A percentile compares a stretch with the other conserved stretches of the same genome.
Evolutionary conservation across 345 rosid species (phyloP).

Genomic region (Nephelium lappaceum): DNA sequence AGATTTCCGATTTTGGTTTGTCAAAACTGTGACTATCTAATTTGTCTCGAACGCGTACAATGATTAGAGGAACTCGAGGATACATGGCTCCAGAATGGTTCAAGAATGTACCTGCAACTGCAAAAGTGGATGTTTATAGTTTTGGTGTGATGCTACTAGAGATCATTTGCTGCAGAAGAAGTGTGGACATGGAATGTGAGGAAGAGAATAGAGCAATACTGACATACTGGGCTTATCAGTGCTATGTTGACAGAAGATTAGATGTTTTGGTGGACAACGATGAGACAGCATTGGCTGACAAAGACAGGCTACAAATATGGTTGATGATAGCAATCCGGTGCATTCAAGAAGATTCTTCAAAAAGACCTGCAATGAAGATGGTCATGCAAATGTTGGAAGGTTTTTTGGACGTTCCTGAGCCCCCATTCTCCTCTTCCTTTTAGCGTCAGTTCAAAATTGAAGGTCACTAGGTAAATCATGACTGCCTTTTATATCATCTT

Average conservation of each 20-base stretch:
- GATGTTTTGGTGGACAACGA: conserved; percentile 11
- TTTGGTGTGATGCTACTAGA: conserved; percentile 32
- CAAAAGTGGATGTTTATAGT: conserved; percentile 38
- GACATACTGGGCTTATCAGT: conserved; percentile 16
- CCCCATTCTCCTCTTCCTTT: conserved; percentile 10
- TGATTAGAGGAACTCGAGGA: conserved; percentile 25
- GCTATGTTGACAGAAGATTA: conserved; percentile 3
- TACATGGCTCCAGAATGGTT: conserved; percentile 34
- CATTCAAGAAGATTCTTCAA: conserved; percentile 27
- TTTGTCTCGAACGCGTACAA: conserved; percentile 3
- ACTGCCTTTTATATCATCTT: too few species aligned
- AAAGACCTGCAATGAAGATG: conserved; percentile 27
- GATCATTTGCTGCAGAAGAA: conserved; percentile 27
- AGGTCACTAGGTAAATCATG: background rate
- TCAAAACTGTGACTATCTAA: conserved; percentile 11
- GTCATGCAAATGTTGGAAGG: conserved; percentile 28
- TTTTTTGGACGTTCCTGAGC: conserved; percentile 9
- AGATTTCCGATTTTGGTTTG: conserved; percentile 21
- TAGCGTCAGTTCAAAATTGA: background rate
- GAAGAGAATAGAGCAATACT: conserved; percentile 9
- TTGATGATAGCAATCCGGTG: conserved; percentile 23
- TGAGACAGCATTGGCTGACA: background rate
- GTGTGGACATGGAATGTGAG: background rate
- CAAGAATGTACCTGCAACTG: conserved; percentile 17
- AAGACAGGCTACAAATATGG: conserved; percentile 22